Conservation (phyloP, 208 protist genomes). For the Crithidia mellificae region DNA sequence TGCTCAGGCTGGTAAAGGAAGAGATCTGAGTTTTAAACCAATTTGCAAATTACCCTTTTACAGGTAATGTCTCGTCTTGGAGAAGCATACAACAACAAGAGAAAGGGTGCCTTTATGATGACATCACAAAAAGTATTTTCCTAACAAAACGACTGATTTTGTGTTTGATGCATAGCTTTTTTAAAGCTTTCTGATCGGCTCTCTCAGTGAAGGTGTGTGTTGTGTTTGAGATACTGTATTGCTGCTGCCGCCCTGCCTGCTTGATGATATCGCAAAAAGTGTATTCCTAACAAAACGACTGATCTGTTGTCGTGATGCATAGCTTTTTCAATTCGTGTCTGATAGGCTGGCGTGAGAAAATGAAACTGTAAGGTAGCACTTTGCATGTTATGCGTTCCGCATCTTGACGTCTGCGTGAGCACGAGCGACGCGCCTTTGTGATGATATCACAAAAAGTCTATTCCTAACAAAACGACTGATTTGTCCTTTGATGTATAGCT, state of each 20-base stretch:
- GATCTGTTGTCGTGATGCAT: conserved; percentile 25
- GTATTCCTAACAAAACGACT: conserved; percentile 55
- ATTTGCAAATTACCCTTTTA: too few species aligned
- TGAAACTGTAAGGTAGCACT: too few species aligned
- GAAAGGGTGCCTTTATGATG: conserved; percentile 2
- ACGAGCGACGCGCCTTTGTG: too few species aligned
- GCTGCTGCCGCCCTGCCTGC: too few species aligned
- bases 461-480: conserved; percentile 56
- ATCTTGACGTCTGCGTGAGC: too few species aligned
- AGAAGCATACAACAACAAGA: too few species aligned
- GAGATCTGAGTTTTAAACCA: too few species aligned
- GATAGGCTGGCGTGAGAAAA: neutral
- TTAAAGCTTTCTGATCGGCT: neutral
- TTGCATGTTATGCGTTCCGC: too few species aligned
- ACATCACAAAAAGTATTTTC: conserved; percentile 17
- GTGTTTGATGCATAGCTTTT: conserved; percentile 30
- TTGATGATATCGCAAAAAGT: conserved; percentile 7
- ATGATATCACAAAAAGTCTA: conserved; percentile 12
- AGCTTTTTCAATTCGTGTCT: neutral
- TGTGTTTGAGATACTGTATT: too few species aligned
- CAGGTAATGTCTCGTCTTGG: too few species aligned
- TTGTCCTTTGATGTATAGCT: conserved; percentile 24
- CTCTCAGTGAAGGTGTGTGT: too few species aligned
- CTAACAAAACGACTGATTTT: conserved; percentile 54
- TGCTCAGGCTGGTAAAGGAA: too few species aligned